Evolutionary conservation across 1,284 basidiomycete genomes (phyloP).

Genomic region (Cryptococcus sp.): DNA sequence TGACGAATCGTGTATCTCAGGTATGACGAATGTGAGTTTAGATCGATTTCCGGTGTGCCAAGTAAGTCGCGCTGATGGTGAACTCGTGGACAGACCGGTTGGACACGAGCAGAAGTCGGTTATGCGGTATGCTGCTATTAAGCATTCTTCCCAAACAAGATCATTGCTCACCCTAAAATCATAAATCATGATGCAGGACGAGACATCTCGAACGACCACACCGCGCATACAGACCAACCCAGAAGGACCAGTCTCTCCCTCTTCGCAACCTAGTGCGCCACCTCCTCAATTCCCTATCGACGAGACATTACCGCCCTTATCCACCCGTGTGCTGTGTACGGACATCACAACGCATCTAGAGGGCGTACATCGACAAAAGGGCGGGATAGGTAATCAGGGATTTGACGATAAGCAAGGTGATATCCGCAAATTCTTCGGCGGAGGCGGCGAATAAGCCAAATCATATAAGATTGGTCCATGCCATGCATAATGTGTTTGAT

Average conservation of each 20-base stretch:
- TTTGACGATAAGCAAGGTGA: slow-evolving; percentile 74
- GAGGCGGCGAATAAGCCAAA: slow-evolving; percentile 30
- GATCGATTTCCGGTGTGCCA: background rate
- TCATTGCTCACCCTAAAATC: background rate
- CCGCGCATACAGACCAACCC: slow-evolving; percentile 27
- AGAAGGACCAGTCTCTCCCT: slow-evolving; percentile 25
- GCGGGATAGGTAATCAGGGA: slow-evolving; percentile 70
- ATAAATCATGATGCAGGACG: slow-evolving; percentile 22
- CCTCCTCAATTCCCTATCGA: slow-evolving; percentile 20
- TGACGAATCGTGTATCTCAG: slow-evolving; percentile 11
- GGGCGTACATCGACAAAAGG: slow-evolving; percentile 64
- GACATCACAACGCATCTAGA: slow-evolving; percentile 53
- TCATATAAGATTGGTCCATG: background rate
- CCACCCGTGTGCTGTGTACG: slow-evolving; percentile 39
- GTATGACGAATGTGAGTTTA: slow-evolving; percentile 55
- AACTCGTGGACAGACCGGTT: slow-evolving; percentile 50
- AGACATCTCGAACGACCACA: slow-evolving; percentile 10
- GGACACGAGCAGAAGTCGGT: slow-evolving; percentile 54
- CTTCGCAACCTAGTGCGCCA: slow-evolving; percentile 34
- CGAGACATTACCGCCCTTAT: slow-evolving; percentile 27
- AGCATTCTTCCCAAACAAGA: background rate
- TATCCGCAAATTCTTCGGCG: slow-evolving; percentile 75
- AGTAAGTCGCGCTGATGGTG: background rate
- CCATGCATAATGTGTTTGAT: slow-evolving; percentile 11
- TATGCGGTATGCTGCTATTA: slow-evolving; percentile 33